phyloP scores from a whole-genome alignment of 495 filamentous ascomycete species.

The Aspergillus avenaceus region DNA sequence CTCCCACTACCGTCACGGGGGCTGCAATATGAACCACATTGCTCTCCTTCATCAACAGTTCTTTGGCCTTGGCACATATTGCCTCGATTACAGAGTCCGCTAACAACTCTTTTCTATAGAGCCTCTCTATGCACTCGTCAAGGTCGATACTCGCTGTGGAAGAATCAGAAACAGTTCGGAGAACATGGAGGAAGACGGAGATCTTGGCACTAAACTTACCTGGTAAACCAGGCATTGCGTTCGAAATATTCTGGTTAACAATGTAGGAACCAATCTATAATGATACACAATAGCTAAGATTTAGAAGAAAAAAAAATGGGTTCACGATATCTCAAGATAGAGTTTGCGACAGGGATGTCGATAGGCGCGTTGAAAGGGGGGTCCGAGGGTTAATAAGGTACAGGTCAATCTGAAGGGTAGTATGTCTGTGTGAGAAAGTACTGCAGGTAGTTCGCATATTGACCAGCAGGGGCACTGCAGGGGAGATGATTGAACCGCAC shows the following conservation, averaged over 20 bases:
- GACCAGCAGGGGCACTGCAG: constrained; percentile 15
- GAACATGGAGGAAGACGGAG: not conserved
- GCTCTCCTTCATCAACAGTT: constrained; percentile 98
- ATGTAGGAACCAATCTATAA: constrained; percentile 7
- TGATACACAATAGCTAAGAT: constrained; percentile 12
- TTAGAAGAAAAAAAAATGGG: constrained; percentile 4
- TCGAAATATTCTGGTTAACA: constrained; percentile 4
- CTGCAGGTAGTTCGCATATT: constrained; percentile 30
- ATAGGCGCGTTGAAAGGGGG: not conserved
- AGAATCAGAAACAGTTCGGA: constrained; percentile 4
- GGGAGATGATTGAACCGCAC: constrained; percentile 9
- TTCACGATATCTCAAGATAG: not conserved
- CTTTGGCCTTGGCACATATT: constrained; percentile 98
- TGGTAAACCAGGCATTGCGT: constrained; percentile 79
- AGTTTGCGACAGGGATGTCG: not conserved
- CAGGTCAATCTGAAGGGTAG: constrained; percentile 14
- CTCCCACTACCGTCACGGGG: constrained; percentile 96
- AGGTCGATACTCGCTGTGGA: constrained; percentile 85
- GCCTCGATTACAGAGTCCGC: constrained; percentile 98
- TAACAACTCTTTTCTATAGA: constrained; percentile 93
- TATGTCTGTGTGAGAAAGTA: constrained; percentile 22
- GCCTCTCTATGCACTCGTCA: constrained; percentile 92
- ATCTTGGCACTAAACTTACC: constrained; percentile 46
- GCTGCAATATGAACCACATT: constrained; percentile 97
- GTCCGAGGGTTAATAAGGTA: constrained; percentile 6